These are phyloP conservation scores for Helminthosporium solani DNA, from an alignment of 2,329 filamentous ascomycete genomes.

Conservation along the genomic window DNA sequence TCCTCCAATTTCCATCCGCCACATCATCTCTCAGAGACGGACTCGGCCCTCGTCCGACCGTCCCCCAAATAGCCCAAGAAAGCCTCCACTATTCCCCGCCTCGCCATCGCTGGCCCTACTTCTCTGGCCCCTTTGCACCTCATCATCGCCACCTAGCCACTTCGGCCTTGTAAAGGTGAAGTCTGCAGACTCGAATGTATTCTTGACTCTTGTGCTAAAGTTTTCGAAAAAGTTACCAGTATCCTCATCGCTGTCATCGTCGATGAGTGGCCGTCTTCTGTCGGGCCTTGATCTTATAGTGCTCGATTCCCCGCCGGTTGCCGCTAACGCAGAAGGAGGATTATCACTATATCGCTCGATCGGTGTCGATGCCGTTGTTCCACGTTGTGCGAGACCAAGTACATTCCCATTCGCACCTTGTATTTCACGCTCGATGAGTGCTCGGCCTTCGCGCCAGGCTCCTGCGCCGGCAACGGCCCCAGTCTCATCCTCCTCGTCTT, in stretches of 20 bases:
- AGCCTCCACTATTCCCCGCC: conserved; percentile 18
- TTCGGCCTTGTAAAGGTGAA: conserved; percentile 62
- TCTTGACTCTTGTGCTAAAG: conserved; percentile 81
- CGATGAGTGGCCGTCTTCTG: conserved; percentile 25
- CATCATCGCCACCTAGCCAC: conserved; percentile 69
- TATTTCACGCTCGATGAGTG: conserved; percentile 82
- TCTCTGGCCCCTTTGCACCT: conserved; percentile 11
- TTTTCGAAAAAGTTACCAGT: conserved; percentile 82
- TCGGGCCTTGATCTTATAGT: conserved; percentile 14
- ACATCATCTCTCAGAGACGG: conserved; percentile 21
- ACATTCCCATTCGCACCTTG: conserved; percentile 45
- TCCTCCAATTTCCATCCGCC: not conserved
- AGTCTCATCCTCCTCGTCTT: conserved; percentile 69
- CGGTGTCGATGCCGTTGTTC: conserved; percentile 9
- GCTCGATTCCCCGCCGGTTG: conserved; percentile 14
- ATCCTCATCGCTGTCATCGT: conserved; percentile 61
- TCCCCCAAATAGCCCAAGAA: conserved; percentile 37
- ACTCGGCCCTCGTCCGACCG: conserved; percentile 35
- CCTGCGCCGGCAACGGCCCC: conserved; percentile 70
- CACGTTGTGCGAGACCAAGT: conserved; percentile 31
- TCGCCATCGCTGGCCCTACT: conserved; percentile 7
- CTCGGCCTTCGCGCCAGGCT: conserved; percentile 87
- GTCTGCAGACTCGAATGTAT: conserved; percentile 78
- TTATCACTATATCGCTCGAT: conserved; percentile 29
- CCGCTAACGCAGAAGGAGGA: conserved; percentile 7